Base-by-base conservation (phyloP, 139 green algal genomes). In the Pleodorina starrii region DNA sequence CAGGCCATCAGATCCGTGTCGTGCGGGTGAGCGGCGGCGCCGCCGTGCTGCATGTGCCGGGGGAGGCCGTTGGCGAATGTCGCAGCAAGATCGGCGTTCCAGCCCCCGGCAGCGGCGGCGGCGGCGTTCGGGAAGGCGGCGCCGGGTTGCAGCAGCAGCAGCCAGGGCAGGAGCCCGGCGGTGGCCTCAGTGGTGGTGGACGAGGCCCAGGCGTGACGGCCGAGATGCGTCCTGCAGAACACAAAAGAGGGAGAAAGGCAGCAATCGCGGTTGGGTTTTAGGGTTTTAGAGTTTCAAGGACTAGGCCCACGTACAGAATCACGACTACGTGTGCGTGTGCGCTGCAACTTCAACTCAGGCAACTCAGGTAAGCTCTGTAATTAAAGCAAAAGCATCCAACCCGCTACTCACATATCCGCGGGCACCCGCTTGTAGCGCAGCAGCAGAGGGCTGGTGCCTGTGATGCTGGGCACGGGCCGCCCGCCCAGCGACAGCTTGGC, bases 381-480 rank as follows among this genome's bases (percentile, higher is more conserved):
- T n/a, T n/a, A n/a, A n/a, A n/a, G n/a, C n/a, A n/a, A n/a, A n/a
- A n/a, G n/a, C n/a, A n/a, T n/a, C n/a, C n/a, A n/a, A n/a, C n/a
- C n/a, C n/a, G n/a, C 23, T 6, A 35, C 14, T 73, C 11, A 73
- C 63, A 11, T 73, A 23, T 73, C 63, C 7, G 72, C 42, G 27
- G 35, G 74, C 80, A 96, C 93, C 66, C 93, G 93, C 82, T 97
- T 94, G 77, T 95, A 97, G 14, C 95, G 81, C 59, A 98, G 93
- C 3, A 96, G 92, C 69, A 98, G 89, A 0, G 94, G 94, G 91
- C 95, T 96, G 46, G 29, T 54, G 85, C 93, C 94, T n/a, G 94
- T 95, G 51, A 97, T 84, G 25, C 84, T 59, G 2, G 91, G 90
- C 19, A 95, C 90, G 32, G 89, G 77, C 81, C 95, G 88, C 16